Conservation (phyloP, 163 green algal species). For the Scenedesmus sp. region DNA sequence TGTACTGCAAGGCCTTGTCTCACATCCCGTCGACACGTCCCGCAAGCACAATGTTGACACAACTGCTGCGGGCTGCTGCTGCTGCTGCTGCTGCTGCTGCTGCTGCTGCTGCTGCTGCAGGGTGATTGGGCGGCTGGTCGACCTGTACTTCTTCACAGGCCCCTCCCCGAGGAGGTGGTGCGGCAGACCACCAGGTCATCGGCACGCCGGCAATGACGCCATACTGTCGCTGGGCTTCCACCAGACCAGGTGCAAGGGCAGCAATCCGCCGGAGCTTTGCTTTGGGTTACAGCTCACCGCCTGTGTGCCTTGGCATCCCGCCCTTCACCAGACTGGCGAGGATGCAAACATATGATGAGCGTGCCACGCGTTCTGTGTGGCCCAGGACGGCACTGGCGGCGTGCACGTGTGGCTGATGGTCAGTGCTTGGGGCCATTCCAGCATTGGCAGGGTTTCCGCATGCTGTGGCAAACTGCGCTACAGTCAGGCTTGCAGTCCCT, state of each 20-base stretch:
- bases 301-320: too few species aligned
- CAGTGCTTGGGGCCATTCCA: too few species aligned
- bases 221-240: constrained; percentile 82
- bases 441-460: too few species aligned
- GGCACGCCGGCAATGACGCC: constrained; percentile 76
- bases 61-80: neutral
- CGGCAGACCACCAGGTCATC: constrained; percentile 74
- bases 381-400: too few species aligned
- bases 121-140: constrained; percentile 71
- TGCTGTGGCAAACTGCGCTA: neutral
- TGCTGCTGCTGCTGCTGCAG: constrained; percentile 43
- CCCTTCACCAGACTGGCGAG: too few species aligned
- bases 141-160: constrained; percentile 74
- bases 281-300: neutral
- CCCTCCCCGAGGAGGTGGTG: constrained; percentile 66
- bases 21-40: too few species aligned
- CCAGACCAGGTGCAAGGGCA: constrained; percentile 75
- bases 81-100: neutral
- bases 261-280: neutral
- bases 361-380: too few species aligned
- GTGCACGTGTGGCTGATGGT: too few species aligned
- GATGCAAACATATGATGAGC: too few species aligned
- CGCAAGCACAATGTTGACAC: too few species aligned
- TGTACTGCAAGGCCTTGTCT: too few species aligned
- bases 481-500: too few species aligned